These are phyloP conservation scores for Wickerhamiella cacticola DNA, from an alignment of 805 yeast genomes.

Conservation along the genomic window DNA sequence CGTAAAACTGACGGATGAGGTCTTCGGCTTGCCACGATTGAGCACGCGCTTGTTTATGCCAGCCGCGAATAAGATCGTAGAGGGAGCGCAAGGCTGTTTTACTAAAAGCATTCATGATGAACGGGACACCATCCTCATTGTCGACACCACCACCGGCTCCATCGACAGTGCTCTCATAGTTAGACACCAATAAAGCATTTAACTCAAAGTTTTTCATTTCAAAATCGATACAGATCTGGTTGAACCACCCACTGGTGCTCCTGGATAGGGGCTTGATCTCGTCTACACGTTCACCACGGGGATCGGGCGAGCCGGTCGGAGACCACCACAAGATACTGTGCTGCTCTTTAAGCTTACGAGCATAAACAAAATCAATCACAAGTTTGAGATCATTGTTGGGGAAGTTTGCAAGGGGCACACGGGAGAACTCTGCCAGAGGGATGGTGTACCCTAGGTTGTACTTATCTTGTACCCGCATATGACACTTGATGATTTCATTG, in stretches of 20 bases:
- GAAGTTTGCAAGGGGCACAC: conserved; percentile 78
- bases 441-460: conserved; percentile 29
- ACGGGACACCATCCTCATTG: conserved; percentile 26
- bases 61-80: conserved; percentile 61
- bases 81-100: conserved; percentile 59
- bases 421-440: conserved; percentile 55
- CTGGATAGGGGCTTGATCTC: conserved; percentile 58
- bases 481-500: conserved; percentile 55
- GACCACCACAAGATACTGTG: conserved; percentile 92
- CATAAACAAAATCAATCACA: conserved; percentile 75
- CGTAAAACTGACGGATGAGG: conserved; percentile 64
- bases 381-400: conserved; percentile 65
- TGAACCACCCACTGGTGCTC: conserved; percentile 68
- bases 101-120: conserved; percentile 77
- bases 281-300: conserved; percentile 55
- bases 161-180: conserved; percentile 21
- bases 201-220: conserved; percentile 68
- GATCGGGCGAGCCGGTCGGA: conserved; percentile 65
- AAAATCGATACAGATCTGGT: conserved; percentile 65
- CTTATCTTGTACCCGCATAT: conserved; percentile 64
- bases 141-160: conserved; percentile 22
- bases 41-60: conserved; percentile 90
- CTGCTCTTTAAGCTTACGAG: conserved; percentile 54
- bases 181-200: conserved; percentile 73
- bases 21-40: conserved; percentile 53